Evolutionary conservation across 2,329 filamentous ascomycete genomes (phyloP).

Genomic region (Apiospora pterosperma): DNA sequence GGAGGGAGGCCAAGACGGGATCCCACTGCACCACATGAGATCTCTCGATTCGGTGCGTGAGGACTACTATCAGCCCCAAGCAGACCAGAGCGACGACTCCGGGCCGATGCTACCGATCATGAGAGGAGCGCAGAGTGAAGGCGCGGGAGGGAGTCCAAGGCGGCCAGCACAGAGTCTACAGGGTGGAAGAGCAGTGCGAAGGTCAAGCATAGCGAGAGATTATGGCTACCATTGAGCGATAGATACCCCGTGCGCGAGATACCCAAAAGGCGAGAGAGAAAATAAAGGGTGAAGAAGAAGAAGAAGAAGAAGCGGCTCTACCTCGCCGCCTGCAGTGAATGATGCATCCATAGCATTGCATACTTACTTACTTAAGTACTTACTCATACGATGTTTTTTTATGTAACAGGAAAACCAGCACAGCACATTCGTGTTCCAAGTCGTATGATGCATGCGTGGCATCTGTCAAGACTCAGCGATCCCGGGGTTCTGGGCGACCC

Average conservation of each 20-base stretch:
- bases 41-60: constrained; percentile 7
- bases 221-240: not conserved
- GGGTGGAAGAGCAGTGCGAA: not conserved
- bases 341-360: too few species aligned
- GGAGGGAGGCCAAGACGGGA: not conserved
- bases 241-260: not conserved
- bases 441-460: too few species aligned
- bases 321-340: too few species aligned
- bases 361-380: too few species aligned
- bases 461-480: not conserved
- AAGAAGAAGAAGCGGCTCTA: too few species aligned
- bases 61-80: constrained; percentile 10
- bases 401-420: too few species aligned
- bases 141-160: not conserved
- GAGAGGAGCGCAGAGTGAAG: not conserved
- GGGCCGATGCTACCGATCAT: constrained; percentile 16
- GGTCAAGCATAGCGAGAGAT: not conserved
- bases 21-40: constrained; percentile 5
- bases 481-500: not conserved
- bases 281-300: not conserved
- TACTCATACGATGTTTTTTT: too few species aligned
- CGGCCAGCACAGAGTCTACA: not conserved
- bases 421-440: too few species aligned
- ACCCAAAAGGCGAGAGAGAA: not conserved
- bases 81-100: constrained; percentile 16